Conservation (phyloP, 495 filamentous ascomycete genomes). For the Aspergillus kassunensis region DNA sequence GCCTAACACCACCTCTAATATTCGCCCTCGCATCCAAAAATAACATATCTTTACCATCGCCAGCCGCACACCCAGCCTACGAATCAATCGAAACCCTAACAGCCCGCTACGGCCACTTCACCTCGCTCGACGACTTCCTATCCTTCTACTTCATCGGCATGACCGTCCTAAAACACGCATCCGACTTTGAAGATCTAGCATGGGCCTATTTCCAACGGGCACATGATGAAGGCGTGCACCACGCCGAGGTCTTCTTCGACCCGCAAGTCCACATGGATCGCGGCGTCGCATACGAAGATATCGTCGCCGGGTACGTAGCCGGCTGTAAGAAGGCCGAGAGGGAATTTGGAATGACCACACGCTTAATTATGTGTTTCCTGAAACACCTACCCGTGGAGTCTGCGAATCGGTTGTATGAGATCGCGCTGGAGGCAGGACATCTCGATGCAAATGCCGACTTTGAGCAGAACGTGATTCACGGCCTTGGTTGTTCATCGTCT, state of each 20-base stretch:
- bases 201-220: constrained; percentile 68
- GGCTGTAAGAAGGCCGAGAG: constrained; percentile 57
- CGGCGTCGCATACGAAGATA: constrained; percentile 55
- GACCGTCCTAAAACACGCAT: constrained; percentile 54
- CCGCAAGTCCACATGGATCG: constrained; percentile 68
- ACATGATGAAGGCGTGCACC: constrained; percentile 59
- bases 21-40: constrained; percentile 65
- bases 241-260: constrained; percentile 79
- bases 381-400: constrained; percentile 60
- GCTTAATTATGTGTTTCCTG: constrained; percentile 66
- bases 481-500: constrained; percentile 64
- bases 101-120: constrained; percentile 59
- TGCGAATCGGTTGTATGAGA: constrained; percentile 45
- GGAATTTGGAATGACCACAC: constrained; percentile 59
- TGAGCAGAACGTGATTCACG: constrained; percentile 49
- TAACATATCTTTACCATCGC: constrained; percentile 52
- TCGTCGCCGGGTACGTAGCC: constrained; percentile 55
- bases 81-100: constrained; percentile 53
- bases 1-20: constrained; percentile 61
- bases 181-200: constrained; percentile 70
- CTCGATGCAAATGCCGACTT: constrained; percentile 24
- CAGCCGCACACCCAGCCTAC: constrained; percentile 52
- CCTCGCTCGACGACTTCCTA: constrained; percentile 73
- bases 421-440: constrained; percentile 44
- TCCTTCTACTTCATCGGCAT: constrained; percentile 76